A percentile compares a stretch with the other conserved stretches of the same genome.
These are phyloP conservation scores for Rhodotorula paludigena DNA, from an alignment of 768 basidiomycete species.

Conservation along the genomic window DNA sequence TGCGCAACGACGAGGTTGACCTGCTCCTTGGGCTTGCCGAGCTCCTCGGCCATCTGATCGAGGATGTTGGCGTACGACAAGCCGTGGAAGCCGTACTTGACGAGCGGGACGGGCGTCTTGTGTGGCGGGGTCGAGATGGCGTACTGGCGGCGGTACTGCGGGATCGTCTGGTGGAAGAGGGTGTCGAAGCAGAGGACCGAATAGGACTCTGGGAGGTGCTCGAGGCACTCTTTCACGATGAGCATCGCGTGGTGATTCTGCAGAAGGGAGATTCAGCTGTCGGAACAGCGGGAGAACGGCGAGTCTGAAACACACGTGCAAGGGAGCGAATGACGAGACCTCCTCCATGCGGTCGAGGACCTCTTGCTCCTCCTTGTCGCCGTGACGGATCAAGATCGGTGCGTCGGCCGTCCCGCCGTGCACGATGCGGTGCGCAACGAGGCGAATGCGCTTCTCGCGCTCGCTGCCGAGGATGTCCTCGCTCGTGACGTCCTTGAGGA, in stretches of 20 bases:
- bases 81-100: constrained; percentile 90
- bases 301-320: constrained; percentile 34
- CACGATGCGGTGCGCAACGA: constrained; percentile 74
- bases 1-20: constrained; percentile 77
- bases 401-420: constrained; percentile 76
- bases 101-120: constrained; percentile 62
- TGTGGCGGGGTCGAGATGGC: constrained; percentile 62
- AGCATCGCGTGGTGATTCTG: constrained; percentile 52
- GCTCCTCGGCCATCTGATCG: constrained; percentile 57
- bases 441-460: constrained; percentile 49
- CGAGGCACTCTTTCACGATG: constrained; percentile 55
- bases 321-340: constrained; percentile 36
- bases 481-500: constrained; percentile 47
- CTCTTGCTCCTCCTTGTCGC: constrained; percentile 68
- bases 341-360: constrained; percentile 54
- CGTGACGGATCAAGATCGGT: constrained; percentile 63
- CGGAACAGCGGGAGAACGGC: constrained; percentile 54
- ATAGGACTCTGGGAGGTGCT: constrained; percentile 60
- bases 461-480: constrained; percentile 47
- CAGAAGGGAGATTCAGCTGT: not conserved
- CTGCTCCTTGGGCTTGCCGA: constrained; percentile 56
- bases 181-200: constrained; percentile 87
- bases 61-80: constrained; percentile 59
- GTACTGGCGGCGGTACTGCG: constrained; percentile 69
- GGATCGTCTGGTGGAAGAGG: constrained; percentile 72